phyloP scores from a whole-genome alignment of 495 filamentous ascomycete species.

The Aspergillus taichungensis region DNA sequence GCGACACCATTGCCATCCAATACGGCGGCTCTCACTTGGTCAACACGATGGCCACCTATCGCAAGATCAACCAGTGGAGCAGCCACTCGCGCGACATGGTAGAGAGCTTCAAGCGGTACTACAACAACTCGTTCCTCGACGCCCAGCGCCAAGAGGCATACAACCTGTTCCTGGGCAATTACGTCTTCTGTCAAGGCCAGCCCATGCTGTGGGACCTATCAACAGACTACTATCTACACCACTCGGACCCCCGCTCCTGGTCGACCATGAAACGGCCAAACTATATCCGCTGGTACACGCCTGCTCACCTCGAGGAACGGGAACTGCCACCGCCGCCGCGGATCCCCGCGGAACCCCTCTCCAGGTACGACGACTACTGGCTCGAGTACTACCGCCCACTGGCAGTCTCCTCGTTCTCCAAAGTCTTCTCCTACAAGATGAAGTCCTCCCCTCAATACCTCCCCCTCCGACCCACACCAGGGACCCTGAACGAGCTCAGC shows the following conservation, averaged over 20 bases:
- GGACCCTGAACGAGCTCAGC: conserved; percentile 68
- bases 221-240: conserved; percentile 95
- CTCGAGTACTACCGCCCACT: conserved; percentile 92
- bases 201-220: conserved; percentile 97
- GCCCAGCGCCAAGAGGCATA: conserved; percentile 95
- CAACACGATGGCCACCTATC: conserved; percentile 98
- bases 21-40: conserved; percentile 97
- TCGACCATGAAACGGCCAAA: conserved; percentile 53
- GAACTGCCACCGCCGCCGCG: conserved; percentile 46
- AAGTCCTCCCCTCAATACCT: conserved; percentile 78
- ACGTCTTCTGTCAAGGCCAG: conserved; percentile 81
- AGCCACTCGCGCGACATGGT: conserved; percentile 97
- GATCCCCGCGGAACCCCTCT: conserved; percentile 46
- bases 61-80: conserved; percentile 98
- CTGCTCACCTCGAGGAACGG: conserved; percentile 55
- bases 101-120: conserved; percentile 97
- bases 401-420: conserved; percentile 73
- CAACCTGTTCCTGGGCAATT: conserved; percentile 95
- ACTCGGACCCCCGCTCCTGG: conserved; percentile 70
- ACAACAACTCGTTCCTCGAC: conserved; percentile 97
- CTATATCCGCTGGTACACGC: conserved; percentile 84
- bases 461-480: conserved; percentile 59
- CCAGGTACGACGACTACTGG: conserved; percentile 90
- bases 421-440: conserved; percentile 84
- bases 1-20: conserved; percentile 94